Base-by-base conservation (phyloP, 31 red algal genomes). In the Endocladia muricata region DNA sequence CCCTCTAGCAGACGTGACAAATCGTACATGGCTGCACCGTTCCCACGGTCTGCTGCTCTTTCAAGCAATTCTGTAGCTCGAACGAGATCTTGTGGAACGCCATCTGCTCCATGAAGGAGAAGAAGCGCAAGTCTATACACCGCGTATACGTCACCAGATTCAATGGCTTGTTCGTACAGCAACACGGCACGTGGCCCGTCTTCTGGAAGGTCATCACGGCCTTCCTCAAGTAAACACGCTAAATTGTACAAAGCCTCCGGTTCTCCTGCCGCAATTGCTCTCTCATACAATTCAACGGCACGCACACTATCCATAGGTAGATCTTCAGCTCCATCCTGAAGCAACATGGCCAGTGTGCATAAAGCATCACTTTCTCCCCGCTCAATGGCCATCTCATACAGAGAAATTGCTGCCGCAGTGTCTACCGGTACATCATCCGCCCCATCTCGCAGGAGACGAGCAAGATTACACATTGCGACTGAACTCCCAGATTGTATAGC, bases 381-480 rank as follows among this genome's bases (percentile, higher is more conserved):
- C 28, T 70, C 51, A 40, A 81, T 57, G 31, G 77, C 77, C 63
- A 70, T 67, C 37, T 81, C 77, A 51, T 81, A 81, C 15, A 81
- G 63, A 13, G 77, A 55, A 33, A 70, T 47, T 31, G 77, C 77
- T 3, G 62, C 63, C 5, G 32, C 77, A 2, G 77, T 67, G 63
- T 70, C 49, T 1, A 56, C 49, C 30, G 48, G 66, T 28, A 83
- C 34, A 1, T 67, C 79, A 7, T 39, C 38, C 2, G 29, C 26
- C 13, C 79, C 79, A 40, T 83, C 67, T 3, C 79, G 66, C 21
- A 64, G 74, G 28, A 83, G 52, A 1, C 61, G 25, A 2, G 60
- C 82, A 19, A 85, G 69, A 68, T 85, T 75, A 61, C 70, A 85
- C 82, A 85, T 85, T 38, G 82, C 70, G 6, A 38, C 61, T 7